Percentiles rank a stretch among this genome's conserved stretches.
phyloP scores from a whole-genome alignment of 2,329 filamentous ascomycete genomes.

The Fusarium vanettenii region DNA sequence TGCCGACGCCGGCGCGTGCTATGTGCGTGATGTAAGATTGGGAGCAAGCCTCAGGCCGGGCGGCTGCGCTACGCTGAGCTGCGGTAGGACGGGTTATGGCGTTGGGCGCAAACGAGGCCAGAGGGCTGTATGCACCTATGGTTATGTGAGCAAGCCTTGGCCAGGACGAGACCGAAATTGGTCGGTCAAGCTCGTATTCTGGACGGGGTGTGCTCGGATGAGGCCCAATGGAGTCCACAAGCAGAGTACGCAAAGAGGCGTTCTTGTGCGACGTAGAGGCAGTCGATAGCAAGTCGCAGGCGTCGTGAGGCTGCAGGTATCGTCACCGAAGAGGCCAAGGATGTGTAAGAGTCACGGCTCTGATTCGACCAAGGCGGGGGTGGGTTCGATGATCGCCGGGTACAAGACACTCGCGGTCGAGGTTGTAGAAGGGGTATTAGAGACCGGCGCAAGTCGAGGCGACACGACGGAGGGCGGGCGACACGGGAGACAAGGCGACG shows the following conservation, averaged over 20 bases:
- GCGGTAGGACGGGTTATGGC: conserved; percentile 29
- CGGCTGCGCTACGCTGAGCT: conserved; percentile 28
- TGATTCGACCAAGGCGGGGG: conserved; percentile 29
- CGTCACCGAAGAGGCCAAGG: conserved; percentile 29
- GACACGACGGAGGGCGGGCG: conserved; percentile 9
- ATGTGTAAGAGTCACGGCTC: conserved; percentile 25
- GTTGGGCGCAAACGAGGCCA: conserved; percentile 38
- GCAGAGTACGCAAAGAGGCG: conserved; percentile 41
- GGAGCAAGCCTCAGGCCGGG: conserved; percentile 13
- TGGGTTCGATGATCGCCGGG: conserved; percentile 28
- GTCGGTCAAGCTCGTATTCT: conserved; percentile 49
- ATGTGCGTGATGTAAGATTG: conserved; percentile 28
- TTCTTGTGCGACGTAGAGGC: conserved; percentile 36
- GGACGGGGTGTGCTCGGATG: conserved; percentile 26
- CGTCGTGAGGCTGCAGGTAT: conserved; percentile 34
- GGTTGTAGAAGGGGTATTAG: conserved; percentile 9
- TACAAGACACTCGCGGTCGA: conserved; percentile 12
- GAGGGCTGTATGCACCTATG: conserved; percentile 39
- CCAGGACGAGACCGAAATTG: conserved; percentile 38
- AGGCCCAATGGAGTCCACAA: conserved; percentile 41
- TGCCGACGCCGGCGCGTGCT: conserved; percentile 23
- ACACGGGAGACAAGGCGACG: conserved; percentile 24
- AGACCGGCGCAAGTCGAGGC: conserved; percentile 25
- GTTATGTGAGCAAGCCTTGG: conserved; percentile 39
- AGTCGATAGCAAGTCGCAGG: conserved; percentile 38